These are phyloP conservation scores for Ceratorhiza oryzae-sativae DNA, from an alignment of 1,284 basidiomycete genomes.

Conservation along the genomic window DNA sequence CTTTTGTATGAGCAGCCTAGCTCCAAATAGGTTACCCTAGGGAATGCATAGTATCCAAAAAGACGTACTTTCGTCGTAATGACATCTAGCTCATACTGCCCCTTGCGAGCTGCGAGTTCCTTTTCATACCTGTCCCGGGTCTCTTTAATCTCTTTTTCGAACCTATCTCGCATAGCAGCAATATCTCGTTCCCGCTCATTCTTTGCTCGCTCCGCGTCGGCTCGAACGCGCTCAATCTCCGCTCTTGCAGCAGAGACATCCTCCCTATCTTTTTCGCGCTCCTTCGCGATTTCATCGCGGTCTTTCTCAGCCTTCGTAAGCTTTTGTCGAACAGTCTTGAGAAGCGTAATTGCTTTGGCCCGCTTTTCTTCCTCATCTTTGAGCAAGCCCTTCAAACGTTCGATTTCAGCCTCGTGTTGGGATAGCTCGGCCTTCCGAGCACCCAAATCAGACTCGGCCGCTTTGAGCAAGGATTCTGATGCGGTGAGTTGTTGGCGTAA, in stretches of 20 bases:
- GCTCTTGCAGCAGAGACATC: conserved; percentile 61
- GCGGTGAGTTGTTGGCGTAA: conserved; percentile 73
- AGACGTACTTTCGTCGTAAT: conserved; percentile 72
- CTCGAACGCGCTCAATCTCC: conserved; percentile 42
- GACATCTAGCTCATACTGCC: conserved; percentile 79
- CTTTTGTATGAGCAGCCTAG: conserved; percentile 74
- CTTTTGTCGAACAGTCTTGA: conserved; percentile 93
- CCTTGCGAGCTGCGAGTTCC: conserved; percentile 68
- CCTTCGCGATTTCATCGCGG: conserved; percentile 72
- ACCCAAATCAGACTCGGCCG: conserved; percentile 56
- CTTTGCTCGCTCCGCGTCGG: conserved; percentile 53
- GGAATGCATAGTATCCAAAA: background rate
- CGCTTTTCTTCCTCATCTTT: conserved; percentile 97
- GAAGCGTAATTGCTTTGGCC: conserved; percentile 85
- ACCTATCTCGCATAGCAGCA: conserved; percentile 69
- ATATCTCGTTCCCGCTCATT: conserved; percentile 76
- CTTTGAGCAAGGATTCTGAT: conserved; percentile 64
- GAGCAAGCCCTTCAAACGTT: conserved; percentile 64
- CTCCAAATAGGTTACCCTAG: background rate
- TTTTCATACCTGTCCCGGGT: conserved; percentile 75
- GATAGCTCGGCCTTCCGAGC: conserved; percentile 63
- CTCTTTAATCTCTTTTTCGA: conserved; percentile 74
- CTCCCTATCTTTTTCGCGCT: conserved; percentile 67
- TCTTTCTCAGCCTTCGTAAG: conserved; percentile 92
- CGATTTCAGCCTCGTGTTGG: conserved; percentile 65